Base-by-base conservation (phyloP, 2,329 filamentous ascomycete genomes). In the Cytospora piceicola region DNA sequence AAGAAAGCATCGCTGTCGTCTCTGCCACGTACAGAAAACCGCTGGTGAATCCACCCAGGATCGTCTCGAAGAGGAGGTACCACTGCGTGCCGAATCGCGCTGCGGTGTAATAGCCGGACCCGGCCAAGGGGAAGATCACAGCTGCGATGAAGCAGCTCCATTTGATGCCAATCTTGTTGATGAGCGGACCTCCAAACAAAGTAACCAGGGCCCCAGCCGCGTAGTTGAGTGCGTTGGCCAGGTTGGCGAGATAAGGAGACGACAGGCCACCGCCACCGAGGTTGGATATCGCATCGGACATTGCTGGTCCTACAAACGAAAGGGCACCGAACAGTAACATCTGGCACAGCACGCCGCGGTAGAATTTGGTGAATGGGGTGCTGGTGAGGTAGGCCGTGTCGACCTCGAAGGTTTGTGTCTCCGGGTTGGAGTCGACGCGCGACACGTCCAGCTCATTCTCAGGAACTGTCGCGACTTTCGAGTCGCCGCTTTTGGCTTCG, bases 81-180 rank as follows among this genome's bases (percentile, higher is more conserved):
- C 73, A 73, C 15, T 74, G 69, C 17, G 72, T 67, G 2, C 69
- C 67, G 52, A 71, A 75, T 55, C 70, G 73, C 1, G 73, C 74
- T 52, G 69, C 75, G 42, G 72, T 72, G 59, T 77, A 77, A 62
- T 75, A 77, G 15, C 73, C 73, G 17, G 75, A 77, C 1, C 75
- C 76, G 0, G 70, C 69, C 51, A 78, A 67, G 0, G 77, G 77
- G 59, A 78, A 75, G 0, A 73, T 66, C 2, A 74, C 15, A 9
- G 75, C 75, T 8, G 75, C 76, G 51, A 78, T 74, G 36, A 78
- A 68, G 68, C 77, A 78, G 4, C 73, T 72, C 72, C 73, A 75
- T 56, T 74, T 75, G 63, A 78, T 77, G 17, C 77, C 77, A 9
- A 78, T 62, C 59, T 77, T 78, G 68, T 77, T 78, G 68, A 78